Conservation (phyloP, 2,329 filamentous ascomycete species). For the Stemphylium beticola region DNA sequence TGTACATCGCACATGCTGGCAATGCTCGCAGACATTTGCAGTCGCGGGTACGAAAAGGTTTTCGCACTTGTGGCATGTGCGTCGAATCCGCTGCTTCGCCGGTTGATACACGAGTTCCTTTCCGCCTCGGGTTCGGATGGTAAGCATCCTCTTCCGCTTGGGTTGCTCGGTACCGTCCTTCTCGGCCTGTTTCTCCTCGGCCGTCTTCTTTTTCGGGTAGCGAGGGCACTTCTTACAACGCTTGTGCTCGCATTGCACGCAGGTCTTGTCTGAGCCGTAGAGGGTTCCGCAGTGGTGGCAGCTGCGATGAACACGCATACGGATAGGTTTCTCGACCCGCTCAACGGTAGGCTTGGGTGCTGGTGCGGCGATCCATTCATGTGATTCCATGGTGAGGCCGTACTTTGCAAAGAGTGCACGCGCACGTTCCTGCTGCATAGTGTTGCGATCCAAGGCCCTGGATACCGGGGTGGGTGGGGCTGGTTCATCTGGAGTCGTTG, state of each 20-base stretch:
- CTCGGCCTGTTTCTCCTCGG: slow-evolving; percentile 42
- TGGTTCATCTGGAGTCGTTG: slow-evolving; percentile 3
- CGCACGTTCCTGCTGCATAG: slow-evolving; percentile 49
- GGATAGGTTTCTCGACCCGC: slow-evolving; percentile 76
- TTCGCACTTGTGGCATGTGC: slow-evolving; percentile 77
- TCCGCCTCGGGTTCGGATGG: slow-evolving; percentile 68
- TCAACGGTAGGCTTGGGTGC: slow-evolving; percentile 42
- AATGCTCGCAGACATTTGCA: slow-evolving; percentile 69
- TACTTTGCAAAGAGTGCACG: slow-evolving; percentile 52
- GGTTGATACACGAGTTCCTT: slow-evolving; percentile 75
- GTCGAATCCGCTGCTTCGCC: slow-evolving; percentile 73
- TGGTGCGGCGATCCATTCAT: slow-evolving; percentile 43
- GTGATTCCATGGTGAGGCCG: slow-evolving; percentile 50
- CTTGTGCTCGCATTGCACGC: slow-evolving; percentile 76
- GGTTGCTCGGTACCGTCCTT: slow-evolving; percentile 54
- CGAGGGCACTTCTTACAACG: slow-evolving; percentile 83
- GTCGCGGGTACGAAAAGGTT: slow-evolving; percentile 61
- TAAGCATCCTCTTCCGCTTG: slow-evolving; percentile 59
- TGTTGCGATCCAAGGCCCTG: slow-evolving; percentile 37
- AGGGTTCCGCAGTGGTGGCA: slow-evolving; percentile 82
- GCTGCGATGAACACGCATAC: slow-evolving; percentile 76
- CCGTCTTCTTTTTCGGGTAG: slow-evolving; percentile 69
- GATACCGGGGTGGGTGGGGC: slow-evolving; percentile 18
- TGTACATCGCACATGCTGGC: slow-evolving; percentile 76
- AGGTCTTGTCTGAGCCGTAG: slow-evolving; percentile 76